Evolutionary conservation across 208 protist genomes (phyloP).

Genomic region (Crithidia bombi): DNA sequence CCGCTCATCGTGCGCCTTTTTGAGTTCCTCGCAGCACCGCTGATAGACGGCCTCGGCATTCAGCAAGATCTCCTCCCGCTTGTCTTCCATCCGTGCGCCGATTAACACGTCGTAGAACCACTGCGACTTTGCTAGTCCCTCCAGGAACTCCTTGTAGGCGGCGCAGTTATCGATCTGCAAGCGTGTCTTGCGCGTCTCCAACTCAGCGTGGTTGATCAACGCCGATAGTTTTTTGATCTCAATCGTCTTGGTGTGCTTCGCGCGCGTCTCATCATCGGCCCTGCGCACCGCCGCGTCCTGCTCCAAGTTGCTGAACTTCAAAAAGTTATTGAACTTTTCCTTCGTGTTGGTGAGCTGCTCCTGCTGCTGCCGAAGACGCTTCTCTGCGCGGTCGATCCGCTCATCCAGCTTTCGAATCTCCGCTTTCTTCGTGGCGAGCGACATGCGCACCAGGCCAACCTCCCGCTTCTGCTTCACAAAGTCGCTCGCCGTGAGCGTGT

Average conservation of each 20-base stretch:
- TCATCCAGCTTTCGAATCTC: conserved; percentile 96
- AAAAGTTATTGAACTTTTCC: conserved; percentile 94
- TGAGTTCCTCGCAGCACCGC: conserved; percentile 33
- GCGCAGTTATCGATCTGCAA: conserved; percentile 92
- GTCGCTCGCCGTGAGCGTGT: conserved; percentile 65
- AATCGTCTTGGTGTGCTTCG: conserved; percentile 91
- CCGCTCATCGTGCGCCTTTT: conserved; percentile 17
- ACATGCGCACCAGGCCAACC: conserved; percentile 96
- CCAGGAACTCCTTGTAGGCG: conserved; percentile 93
- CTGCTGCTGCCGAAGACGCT: conserved; percentile 91
- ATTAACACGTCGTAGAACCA: conserved; percentile 86
- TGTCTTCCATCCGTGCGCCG: conserved; percentile 68
- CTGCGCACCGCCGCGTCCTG: conserved; percentile 95
- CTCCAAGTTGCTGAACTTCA: conserved; percentile 96
- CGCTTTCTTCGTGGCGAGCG: conserved; percentile 90
- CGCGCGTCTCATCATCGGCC: conserved; percentile 91
- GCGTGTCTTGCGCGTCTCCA: conserved; percentile 91
- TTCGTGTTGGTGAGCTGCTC: conserved; percentile 93
- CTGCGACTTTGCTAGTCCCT: conserved; percentile 85
- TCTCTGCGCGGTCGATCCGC: conserved; percentile 89
- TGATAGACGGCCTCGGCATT: conserved; percentile 61
- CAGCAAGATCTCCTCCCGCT: conserved; percentile 56
- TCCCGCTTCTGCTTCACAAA: conserved; percentile 95
- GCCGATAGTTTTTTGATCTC: conserved; percentile 96
- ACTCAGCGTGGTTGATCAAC: conserved; percentile 84